Evolutionary conservation across 352 stramenopile genomes (phyloP).

Genomic region (Phytophthora tentaculata): DNA sequence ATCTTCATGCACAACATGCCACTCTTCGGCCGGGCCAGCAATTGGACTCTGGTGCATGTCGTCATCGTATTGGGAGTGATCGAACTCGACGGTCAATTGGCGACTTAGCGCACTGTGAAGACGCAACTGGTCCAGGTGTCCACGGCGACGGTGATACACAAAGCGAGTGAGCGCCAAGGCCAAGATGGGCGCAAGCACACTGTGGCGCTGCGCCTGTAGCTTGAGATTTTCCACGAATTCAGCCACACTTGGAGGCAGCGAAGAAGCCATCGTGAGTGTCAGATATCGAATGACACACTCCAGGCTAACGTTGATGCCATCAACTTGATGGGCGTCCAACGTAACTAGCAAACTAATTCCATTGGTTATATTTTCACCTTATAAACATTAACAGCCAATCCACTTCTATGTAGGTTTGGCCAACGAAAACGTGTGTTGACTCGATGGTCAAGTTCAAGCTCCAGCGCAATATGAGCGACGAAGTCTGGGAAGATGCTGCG

Average conservation of each 20-base stretch:
- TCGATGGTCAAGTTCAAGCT: slow-evolving; percentile 25
- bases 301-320: not conserved
- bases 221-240: slow-evolving; percentile 39
- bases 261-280: slow-evolving; percentile 2
- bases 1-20: slow-evolving; percentile 50
- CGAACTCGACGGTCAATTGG: slow-evolving; percentile 32
- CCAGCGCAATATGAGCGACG: slow-evolving; percentile 6
- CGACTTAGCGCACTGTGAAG: slow-evolving; percentile 45
- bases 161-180: slow-evolving; percentile 51
- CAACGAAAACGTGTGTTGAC: slow-evolving; percentile 9
- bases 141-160: slow-evolving; percentile 50
- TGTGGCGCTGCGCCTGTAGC: slow-evolving; percentile 39
- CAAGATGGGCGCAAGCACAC: slow-evolving; percentile 41
- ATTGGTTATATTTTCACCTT: slow-evolving; percentile 21
- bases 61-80: slow-evolving; percentile 6
- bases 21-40: slow-evolving; percentile 46
- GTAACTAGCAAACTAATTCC: not conserved
- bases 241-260: slow-evolving; percentile 18
- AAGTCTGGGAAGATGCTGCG: not conserved
- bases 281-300: slow-evolving; percentile 6
- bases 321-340: not conserved
- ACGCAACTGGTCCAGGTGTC: slow-evolving; percentile 48
- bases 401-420: not conserved
- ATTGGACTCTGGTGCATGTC: slow-evolving; percentile 13
- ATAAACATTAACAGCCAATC: too few species aligned